These are phyloP conservation scores for Calocybe gangraenosa DNA, from an alignment of 768 basidiomycete genomes.

Conservation along the genomic window DNA sequence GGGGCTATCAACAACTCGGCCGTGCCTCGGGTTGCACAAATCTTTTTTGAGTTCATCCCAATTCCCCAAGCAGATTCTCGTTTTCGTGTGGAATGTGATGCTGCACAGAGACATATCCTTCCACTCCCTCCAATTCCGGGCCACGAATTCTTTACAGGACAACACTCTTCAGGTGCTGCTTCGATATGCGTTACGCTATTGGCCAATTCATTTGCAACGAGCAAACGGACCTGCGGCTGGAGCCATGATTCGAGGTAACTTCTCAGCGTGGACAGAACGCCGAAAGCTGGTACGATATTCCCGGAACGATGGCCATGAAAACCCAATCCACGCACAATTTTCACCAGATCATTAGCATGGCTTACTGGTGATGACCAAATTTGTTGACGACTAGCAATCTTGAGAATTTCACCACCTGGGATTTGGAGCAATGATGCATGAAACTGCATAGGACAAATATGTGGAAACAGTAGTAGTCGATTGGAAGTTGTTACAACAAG, in stretches of 20 bases:
- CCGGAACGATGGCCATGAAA: background rate
- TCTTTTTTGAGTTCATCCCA: conserved; percentile 13
- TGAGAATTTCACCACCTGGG: no score
- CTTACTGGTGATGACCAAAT: no score
- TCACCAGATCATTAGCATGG: background rate
- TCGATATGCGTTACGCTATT: conserved; percentile 6
- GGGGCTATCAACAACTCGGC: conserved; percentile 5
- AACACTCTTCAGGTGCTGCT: background rate
- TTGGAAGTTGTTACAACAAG: no score
- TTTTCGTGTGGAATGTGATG: background rate
- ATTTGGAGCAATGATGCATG: no score
- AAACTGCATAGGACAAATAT: no score
- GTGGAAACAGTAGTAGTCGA: no score
- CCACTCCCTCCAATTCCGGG: no score
- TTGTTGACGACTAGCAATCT: no score
- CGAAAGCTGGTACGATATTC: background rate
- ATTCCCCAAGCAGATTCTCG: conserved; percentile 3
- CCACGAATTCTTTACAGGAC: no score
- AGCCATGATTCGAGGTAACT: background rate
- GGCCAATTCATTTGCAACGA: conserved; percentile 1
- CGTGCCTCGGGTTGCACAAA: conserved; percentile 13
- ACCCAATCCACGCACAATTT: background rate
- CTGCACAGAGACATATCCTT: background rate
- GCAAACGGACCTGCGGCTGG: background rate
- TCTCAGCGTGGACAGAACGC: background rate